Evolutionary conservation across 2,329 filamentous ascomycete genomes (phyloP), one percentile per base, ranked within the genome.

Genomic region (Ascochyta fabae): DNA sequence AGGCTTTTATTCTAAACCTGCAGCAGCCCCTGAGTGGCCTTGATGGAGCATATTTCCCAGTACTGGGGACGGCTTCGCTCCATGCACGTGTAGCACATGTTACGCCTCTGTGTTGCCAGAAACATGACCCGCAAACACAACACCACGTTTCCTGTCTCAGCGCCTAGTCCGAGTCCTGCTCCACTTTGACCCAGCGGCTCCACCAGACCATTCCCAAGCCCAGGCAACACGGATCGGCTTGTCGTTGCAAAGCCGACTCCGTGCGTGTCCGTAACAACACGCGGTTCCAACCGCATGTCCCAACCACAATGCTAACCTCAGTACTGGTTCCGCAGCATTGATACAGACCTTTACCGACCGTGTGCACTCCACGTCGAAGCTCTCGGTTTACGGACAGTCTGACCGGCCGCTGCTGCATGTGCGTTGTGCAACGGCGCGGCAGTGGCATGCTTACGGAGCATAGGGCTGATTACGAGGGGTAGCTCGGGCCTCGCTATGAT

Each of bases 101-200:
- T 12, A 23, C 42, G 22, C 24, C 36, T 51, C 26, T 43, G 24
- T 48, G 42, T 22, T 43, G 38, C 47, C 27, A 24, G 31, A 24
- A 43, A 39, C 47, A 46, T 31, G 35, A 29, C 42, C 53, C 48
- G 31, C 42, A 54, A 31, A 47, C 29, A 50, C 47, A 56, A 42
- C 45, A 47, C 42, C 53, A 56, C 47, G 46, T 47, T 50, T 46
- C 42, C 47, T 47, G 47, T 51, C 43, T 47, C 38, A 31, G 35
- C 23, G 15, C 16, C 23, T 15, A 23, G 29, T 27, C 53, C 35
- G 31, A 39, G 35, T 38, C 22, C 29, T 42, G 41, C 42, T 56
- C 47, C 47, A 41, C 40, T 50, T 41, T 16, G 12, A 40, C 15
- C 53, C 38, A 33, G 34, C 22, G 23, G 33, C 36, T 42, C 31